phyloP scores from a whole-genome alignment of 208 protist genomes.

The Jaenimonas drosophilae region DNA sequence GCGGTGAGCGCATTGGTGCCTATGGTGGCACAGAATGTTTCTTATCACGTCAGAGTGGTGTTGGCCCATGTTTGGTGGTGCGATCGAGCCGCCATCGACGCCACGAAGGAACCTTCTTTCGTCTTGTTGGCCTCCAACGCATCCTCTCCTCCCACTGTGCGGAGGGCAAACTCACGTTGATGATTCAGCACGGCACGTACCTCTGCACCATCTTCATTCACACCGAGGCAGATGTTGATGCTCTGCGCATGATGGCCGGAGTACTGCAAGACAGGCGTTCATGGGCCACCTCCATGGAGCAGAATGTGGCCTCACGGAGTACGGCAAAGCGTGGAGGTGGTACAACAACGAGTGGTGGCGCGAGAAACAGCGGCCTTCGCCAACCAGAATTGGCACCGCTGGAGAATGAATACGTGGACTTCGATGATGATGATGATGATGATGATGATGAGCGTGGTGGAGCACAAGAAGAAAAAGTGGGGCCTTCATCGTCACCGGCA shows the following conservation, averaged over 20 bases:
- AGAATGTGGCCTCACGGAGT: slow-evolving; percentile 37
- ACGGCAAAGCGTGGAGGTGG: background rate
- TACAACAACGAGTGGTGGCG: background rate
- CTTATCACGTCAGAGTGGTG: slow-evolving; percentile 44
- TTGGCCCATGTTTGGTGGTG: slow-evolving; percentile 77
- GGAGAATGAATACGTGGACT: background rate
- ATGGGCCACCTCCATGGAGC: slow-evolving; percentile 58
- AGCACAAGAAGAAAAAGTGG: background rate
- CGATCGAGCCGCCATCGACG: slow-evolving; percentile 42
- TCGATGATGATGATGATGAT: background rate
- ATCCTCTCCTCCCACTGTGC: slow-evolving; percentile 37
- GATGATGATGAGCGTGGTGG: slow-evolving; percentile 3
- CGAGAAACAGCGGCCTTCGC: slow-evolving; percentile 1
- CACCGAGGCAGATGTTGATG: slow-evolving; percentile 40
- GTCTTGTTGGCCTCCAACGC: slow-evolving; percentile 22
- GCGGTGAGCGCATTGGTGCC: slow-evolving; percentile 59
- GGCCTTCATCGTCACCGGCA: no score
- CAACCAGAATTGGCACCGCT: slow-evolving; percentile 6
- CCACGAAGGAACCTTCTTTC: slow-evolving; percentile 73
- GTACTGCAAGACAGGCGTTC: slow-evolving; percentile 32
- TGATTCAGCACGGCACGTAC: slow-evolving; percentile 31
- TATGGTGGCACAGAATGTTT: slow-evolving; percentile 85
- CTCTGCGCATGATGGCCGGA: slow-evolving; percentile 51
- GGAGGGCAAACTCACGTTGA: slow-evolving; percentile 63
- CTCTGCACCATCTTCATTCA: slow-evolving; percentile 66